Evolutionary conservation across 768 basidiomycete species (phyloP).

Genomic region (Cyathus striatus): DNA sequence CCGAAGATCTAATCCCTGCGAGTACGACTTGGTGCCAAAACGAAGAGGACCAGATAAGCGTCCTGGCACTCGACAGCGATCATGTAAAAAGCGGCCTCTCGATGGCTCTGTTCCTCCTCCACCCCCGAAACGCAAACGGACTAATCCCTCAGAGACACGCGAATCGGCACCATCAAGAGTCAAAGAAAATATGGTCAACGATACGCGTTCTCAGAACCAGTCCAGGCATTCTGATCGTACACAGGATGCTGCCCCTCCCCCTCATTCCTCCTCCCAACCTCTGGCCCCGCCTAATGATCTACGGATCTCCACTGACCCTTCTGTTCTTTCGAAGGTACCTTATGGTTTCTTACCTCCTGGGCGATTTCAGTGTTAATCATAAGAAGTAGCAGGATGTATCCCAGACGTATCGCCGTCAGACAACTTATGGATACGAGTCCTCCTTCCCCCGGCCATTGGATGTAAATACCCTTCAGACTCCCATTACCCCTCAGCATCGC

Average conservation of each 20-base stretch:
- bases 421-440: conserved; percentile 29
- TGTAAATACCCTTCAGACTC: conserved; percentile 29
- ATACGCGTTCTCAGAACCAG: conserved; percentile 15
- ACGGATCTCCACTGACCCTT: conserved; percentile 20
- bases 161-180: conserved; percentile 24
- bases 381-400: conserved; percentile 21
- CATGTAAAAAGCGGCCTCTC: conserved; percentile 70
- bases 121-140: conserved; percentile 52
- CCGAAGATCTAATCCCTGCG: conserved; percentile 71
- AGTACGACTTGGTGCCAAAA: conserved; percentile 78
- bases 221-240: conserved; percentile 18
- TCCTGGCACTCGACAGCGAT: conserved; percentile 78
- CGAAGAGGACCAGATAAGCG: conserved; percentile 84
- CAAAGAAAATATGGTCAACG: conserved; percentile 33
- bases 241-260: conserved; percentile 5
- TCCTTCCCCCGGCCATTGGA: conserved; percentile 33
- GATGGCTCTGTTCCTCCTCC: conserved; percentile 47
- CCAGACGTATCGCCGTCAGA: conserved; percentile 22
- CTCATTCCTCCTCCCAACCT: conserved; percentile 5
- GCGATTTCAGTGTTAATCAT: neutral
- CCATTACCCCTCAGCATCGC: conserved; percentile 18
- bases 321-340: conserved; percentile 21
- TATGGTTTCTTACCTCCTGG: conserved; percentile 4
- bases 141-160: conserved; percentile 24
- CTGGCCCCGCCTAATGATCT: conserved; percentile 19